A percentile compares a stretch with the other conserved stretches of the same genome.
phyloP scores from a whole-genome alignment of 331 rosid species.

The Pyracantha coccinea region DNA sequence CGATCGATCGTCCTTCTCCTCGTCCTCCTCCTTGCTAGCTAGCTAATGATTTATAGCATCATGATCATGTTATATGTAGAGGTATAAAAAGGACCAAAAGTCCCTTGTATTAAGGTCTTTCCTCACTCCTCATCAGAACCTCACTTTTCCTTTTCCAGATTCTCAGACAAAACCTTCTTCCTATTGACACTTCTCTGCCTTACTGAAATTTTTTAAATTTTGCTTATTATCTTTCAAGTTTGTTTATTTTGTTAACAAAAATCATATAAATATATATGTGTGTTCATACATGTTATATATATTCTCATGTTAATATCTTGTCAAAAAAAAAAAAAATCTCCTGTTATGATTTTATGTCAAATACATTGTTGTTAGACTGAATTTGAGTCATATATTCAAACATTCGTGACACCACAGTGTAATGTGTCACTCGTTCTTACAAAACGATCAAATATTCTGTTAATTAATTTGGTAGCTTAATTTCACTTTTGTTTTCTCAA shows the following conservation, averaged over 20 bases:
- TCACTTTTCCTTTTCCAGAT: constrained; percentile 70
- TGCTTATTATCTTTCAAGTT: neutral
- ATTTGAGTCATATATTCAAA: no score
- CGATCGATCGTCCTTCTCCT: neutral
- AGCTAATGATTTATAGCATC: neutral
- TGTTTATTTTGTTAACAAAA: neutral
- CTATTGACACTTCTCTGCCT: constrained; percentile 6
- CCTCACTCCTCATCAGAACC: constrained; percentile 4
- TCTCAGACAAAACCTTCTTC: constrained; percentile 81
- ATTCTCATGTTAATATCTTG: no score
- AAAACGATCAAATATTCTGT: neutral
- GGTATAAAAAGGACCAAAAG: constrained; percentile 40
- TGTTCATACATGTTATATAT: no score
- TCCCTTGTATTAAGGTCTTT: constrained; percentile 56
- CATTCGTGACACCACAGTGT: no score
- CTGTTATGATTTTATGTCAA: neutral
- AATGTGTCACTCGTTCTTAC: neutral
- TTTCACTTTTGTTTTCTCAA: no score
- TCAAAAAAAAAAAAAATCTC: neutral
- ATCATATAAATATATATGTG: neutral
- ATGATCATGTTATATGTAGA: constrained; percentile 26
- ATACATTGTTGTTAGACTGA: neutral
- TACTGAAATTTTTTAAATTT: neutral
- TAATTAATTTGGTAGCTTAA: neutral
- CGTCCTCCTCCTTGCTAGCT: neutral